phyloP scores from a whole-genome alignment of 2,329 filamentous ascomycete genomes.

The Orbilia ellipsospora region DNA sequence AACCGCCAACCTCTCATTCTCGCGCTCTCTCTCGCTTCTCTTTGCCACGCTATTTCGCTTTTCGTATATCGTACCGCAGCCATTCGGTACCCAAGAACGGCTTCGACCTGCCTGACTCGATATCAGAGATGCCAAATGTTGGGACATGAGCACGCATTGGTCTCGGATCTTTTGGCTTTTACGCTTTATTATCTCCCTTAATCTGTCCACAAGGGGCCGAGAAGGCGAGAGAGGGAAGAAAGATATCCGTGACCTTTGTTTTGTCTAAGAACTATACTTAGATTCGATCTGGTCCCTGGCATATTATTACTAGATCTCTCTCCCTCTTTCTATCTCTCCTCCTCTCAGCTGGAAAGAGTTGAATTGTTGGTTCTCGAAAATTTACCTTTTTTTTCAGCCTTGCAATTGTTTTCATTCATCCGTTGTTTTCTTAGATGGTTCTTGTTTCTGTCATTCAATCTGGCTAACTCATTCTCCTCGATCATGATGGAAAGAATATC shows the following conservation, averaged over 20 bases:
- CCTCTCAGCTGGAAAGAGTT: background rate
- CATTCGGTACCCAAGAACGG: slow-evolving; percentile 15
- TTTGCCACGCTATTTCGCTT: slow-evolving; percentile 27
- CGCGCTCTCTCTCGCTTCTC: slow-evolving; percentile 20
- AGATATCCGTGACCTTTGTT: slow-evolving; percentile 1
- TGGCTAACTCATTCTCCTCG: slow-evolving; percentile 10
- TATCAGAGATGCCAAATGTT: background rate
- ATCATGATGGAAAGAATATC: slow-evolving; percentile 17
- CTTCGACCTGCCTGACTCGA: slow-evolving; percentile 32
- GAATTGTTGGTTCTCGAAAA: background rate
- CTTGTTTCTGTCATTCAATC: slow-evolving; percentile 2
- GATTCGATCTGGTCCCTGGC: slow-evolving; percentile 21
- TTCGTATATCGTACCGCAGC: slow-evolving; percentile 39
- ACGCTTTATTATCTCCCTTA: slow-evolving; percentile 8
- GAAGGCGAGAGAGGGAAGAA: too few relatives aligned
- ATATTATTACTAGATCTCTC: slow-evolving; percentile 11
- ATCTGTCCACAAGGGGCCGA: slow-evolving; percentile 36
- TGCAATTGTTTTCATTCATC: background rate
- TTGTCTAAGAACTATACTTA: slow-evolving; percentile 19
- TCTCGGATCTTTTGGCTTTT: slow-evolving; percentile 19
- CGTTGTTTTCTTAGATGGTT: background rate
- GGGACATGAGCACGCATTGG: slow-evolving; percentile 15
- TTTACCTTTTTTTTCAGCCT: background rate
- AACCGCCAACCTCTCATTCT: background rate
- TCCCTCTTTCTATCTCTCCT: background rate